phyloP scores from a whole-genome alignment of 2,329 filamentous ascomycete species.

The Ceratocystis huliohia region DNA sequence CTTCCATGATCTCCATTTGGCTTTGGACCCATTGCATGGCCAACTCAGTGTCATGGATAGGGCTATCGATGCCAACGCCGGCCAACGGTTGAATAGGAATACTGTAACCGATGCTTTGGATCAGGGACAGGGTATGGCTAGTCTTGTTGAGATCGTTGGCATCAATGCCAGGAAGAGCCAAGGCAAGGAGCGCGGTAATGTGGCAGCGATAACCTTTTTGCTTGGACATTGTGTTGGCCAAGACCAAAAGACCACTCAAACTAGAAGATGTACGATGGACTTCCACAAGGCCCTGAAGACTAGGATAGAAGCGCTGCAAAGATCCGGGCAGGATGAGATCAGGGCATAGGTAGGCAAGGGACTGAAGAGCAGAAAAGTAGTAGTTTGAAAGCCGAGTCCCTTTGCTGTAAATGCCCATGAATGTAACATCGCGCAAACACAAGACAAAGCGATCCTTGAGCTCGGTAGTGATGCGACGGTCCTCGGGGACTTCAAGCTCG shows the following conservation, averaged over 20 bases:
- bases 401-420: conserved; percentile 97
- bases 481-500: conserved; percentile 73
- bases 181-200: conserved; percentile 81
- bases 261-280: conserved; percentile 94
- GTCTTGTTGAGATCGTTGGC: conserved; percentile 97
- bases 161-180: conserved; percentile 89
- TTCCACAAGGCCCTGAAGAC: conserved; percentile 90
- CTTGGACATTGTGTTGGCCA: conserved; percentile 79
- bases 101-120: conserved; percentile 90
- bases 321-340: conserved; percentile 85
- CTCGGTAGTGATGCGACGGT: conserved; percentile 65
- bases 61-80: conserved; percentile 48
- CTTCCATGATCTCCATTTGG: conserved; percentile 88
- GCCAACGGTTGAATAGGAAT: conserved; percentile 75
- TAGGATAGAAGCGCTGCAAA: conserved; percentile 89
- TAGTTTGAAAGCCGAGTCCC: conserved; percentile 83
- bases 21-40: conserved; percentile 89
- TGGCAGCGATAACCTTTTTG: conserved; percentile 96
- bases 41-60: conserved; percentile 59
- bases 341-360: conserved; percentile 80
- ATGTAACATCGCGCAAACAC: conserved; percentile 80
- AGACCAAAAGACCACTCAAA: conserved; percentile 78
- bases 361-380: conserved; percentile 80
- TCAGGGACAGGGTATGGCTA: conserved; percentile 83
- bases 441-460: conserved; percentile 82